These are phyloP conservation scores for Exophiala calicioides DNA, from an alignment of 2,329 filamentous ascomycete species.

Conservation along the genomic window DNA sequence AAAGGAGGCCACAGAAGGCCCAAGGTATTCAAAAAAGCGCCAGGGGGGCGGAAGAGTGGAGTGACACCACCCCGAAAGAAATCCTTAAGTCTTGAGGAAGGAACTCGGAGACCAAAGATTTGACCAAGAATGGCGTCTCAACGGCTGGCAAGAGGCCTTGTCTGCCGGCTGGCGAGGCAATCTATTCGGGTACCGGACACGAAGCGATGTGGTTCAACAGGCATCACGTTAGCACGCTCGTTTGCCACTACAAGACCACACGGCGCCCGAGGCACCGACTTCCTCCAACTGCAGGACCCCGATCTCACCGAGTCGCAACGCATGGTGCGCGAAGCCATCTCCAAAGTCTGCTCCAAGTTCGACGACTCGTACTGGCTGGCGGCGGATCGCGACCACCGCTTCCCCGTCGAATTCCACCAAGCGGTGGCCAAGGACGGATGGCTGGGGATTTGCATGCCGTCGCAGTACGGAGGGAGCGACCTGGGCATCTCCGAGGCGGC, in stretches of 20 bases:
- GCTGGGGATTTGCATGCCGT: conserved; percentile 49
- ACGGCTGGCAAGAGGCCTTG: neutral
- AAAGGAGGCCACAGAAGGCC: too few species aligned
- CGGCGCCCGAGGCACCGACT: conserved; percentile 31
- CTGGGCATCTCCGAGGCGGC: conserved; percentile 47
- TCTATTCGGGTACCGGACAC: too few species aligned
- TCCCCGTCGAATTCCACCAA: conserved; percentile 44
- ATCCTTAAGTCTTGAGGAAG: too few species aligned
- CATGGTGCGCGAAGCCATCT: conserved; percentile 46
- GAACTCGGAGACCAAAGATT: too few species aligned
- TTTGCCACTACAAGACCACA: conserved; percentile 27
- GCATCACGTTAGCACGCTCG: conserved; percentile 15
- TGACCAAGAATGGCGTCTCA: conserved; percentile 7
- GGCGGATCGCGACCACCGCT: conserved; percentile 40
- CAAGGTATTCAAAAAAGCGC: too few species aligned
- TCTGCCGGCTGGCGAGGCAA: neutral
- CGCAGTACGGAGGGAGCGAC: conserved; percentile 44
- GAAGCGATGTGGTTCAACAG: too few species aligned
- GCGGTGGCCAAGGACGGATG: conserved; percentile 46
- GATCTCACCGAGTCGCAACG: conserved; percentile 45
- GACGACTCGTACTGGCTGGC: conserved; percentile 47
- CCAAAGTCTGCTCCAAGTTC: conserved; percentile 47
- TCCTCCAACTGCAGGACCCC: conserved; percentile 33
- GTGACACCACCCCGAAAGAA: too few species aligned
- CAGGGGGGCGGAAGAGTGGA: too few species aligned